These are phyloP conservation scores for Cryphonectria parasitica DNA, from an alignment of 2,329 filamentous ascomycete genomes.

Conservation along the genomic window DNA sequence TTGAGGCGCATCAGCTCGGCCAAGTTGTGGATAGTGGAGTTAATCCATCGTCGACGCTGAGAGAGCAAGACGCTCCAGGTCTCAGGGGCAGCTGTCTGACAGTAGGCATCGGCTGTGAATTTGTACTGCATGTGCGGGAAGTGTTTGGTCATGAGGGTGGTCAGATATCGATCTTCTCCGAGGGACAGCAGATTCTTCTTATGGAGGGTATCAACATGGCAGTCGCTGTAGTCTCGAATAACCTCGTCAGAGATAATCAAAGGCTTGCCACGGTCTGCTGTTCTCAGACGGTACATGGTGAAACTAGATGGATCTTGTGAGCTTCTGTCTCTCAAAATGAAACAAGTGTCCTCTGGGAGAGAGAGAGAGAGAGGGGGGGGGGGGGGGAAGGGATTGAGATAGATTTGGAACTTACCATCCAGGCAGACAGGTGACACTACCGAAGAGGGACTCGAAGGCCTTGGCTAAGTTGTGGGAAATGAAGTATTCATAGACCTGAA, in stretches of 20 bases:
- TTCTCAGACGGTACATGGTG: slow-evolving; percentile 96
- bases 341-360: neutral
- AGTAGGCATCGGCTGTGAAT: slow-evolving; percentile 91
- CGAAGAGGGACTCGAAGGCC: slow-evolving; percentile 96
- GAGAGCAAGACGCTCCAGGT: slow-evolving; percentile 93
- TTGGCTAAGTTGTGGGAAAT: slow-evolving; percentile 97
- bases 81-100: slow-evolving; percentile 90
- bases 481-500: slow-evolving; percentile 99
- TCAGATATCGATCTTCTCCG: slow-evolving; percentile 95
- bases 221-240: slow-evolving; percentile 86
- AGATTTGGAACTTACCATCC: slow-evolving; percentile 76
- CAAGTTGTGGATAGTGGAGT: slow-evolving; percentile 97
- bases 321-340: slow-evolving; percentile 29
- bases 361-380: no score
- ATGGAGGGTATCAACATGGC: slow-evolving; percentile 90
- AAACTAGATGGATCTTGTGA: slow-evolving; percentile 68
- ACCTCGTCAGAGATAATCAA: slow-evolving; percentile 90
- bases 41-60: slow-evolving; percentile 99
- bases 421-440: slow-evolving; percentile 96
- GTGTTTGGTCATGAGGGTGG: slow-evolving; percentile 97
- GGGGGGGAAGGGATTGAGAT: no score
- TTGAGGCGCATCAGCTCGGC: slow-evolving; percentile 87
- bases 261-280: slow-evolving; percentile 90
- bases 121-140: slow-evolving; percentile 97
- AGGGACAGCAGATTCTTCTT: slow-evolving; percentile 94